Conservation (phyloP, 2,329 filamentous ascomycete genomes). For the Colletotrichum sp. region DNA sequence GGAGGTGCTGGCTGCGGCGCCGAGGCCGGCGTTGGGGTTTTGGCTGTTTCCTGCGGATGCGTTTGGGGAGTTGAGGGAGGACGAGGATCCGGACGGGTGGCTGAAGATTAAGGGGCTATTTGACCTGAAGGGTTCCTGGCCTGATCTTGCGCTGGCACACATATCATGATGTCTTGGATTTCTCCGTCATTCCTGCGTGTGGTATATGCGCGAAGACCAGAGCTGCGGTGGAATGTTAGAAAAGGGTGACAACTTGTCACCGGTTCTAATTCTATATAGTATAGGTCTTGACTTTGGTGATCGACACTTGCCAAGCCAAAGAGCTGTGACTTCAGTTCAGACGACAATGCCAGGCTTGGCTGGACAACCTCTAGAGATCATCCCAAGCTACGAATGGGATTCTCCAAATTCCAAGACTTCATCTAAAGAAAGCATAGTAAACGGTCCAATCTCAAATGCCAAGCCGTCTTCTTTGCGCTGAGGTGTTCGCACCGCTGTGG, state of each 20-base stretch:
- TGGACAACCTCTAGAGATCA: background rate
- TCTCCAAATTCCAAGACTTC: constrained; percentile 52
- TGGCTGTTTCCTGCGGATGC: constrained; percentile 4
- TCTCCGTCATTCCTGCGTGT: background rate
- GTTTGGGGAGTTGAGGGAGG: background rate
- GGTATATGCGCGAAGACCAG: background rate
- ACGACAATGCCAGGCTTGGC: background rate
- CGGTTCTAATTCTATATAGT: background rate
- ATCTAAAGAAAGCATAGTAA: constrained; percentile 48
- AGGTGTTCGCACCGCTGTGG: constrained; percentile 53
- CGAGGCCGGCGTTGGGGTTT: constrained; percentile 9
- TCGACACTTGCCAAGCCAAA: background rate
- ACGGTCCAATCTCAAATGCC: constrained; percentile 43
- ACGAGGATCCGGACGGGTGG: background rate
- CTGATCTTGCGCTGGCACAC: constrained; percentile 3
- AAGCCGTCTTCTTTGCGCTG: constrained; percentile 39
- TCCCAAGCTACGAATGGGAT: constrained; percentile 4
- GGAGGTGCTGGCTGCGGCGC: background rate
- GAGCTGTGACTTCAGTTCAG: background rate
- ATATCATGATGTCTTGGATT: background rate
- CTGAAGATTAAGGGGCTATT: background rate
- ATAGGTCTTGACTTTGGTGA: background rate
- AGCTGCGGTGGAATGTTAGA: background rate
- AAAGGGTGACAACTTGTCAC: background rate
- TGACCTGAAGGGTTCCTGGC: background rate